Conservation (phyloP, 2,329 filamentous ascomycete genomes). For the Diaporthe longicolla region DNA sequence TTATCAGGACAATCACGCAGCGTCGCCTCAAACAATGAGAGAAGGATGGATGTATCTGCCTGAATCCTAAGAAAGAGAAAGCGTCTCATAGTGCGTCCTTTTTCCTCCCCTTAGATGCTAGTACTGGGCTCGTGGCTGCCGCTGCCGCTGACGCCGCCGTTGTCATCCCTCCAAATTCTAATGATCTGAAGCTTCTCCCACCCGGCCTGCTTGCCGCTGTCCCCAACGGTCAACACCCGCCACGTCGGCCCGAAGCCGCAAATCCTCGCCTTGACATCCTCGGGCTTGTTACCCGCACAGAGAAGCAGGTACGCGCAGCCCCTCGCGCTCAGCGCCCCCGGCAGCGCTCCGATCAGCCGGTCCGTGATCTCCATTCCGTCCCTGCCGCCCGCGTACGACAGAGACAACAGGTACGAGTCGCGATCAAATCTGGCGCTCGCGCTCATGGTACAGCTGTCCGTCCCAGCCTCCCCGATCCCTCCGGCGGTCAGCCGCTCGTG, state of each 20-base stretch:
- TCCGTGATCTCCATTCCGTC: constrained; percentile 97
- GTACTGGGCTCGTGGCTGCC: neutral
- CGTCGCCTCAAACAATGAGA: constrained; percentile 11
- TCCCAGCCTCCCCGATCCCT: constrained; percentile 46
- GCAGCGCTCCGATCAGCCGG: constrained; percentile 79
- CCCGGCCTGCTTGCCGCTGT: constrained; percentile 88
- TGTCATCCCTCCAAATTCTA: constrained; percentile 79
- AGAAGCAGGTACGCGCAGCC: constrained; percentile 92
- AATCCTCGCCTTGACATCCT: constrained; percentile 77
- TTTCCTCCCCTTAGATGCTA: constrained; percentile 21
- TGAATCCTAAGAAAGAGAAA: constrained; percentile 31
- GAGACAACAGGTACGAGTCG: constrained; percentile 85
- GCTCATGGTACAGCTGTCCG: constrained; percentile 46
- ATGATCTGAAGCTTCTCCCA: constrained; percentile 96
- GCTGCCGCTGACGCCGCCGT: neutral
- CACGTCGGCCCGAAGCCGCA: constrained; percentile 69
- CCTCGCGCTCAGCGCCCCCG: constrained; percentile 70
- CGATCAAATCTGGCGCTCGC: constrained; percentile 73
- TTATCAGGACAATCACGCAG: constrained; percentile 23
- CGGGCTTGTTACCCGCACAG: constrained; percentile 91
- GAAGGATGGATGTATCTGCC: constrained; percentile 11
- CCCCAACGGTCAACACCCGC: constrained; percentile 82
- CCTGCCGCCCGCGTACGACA: constrained; percentile 89
- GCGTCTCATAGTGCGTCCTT: constrained; percentile 39
- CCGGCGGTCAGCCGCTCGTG: constrained; percentile 46